These are phyloP conservation scores for Hygrophila difformis DNA, from an alignment of 257 asterid species.

Conservation along the genomic window DNA sequence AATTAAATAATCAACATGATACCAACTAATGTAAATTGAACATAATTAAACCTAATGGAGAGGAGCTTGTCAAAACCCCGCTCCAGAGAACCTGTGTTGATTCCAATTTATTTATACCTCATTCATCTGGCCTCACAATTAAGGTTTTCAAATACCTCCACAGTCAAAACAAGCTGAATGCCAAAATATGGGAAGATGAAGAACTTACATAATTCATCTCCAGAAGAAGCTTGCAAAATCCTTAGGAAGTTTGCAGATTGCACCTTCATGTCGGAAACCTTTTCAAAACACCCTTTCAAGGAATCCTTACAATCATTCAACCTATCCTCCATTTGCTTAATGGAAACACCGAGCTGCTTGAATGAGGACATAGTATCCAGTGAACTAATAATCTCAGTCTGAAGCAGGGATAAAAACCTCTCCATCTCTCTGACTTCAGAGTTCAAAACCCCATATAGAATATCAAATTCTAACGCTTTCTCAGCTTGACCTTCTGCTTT, in stretches of 20 bases:
- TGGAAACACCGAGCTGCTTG: constrained; percentile 31
- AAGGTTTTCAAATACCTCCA: not conserved
- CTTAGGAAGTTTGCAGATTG: constrained; percentile 22
- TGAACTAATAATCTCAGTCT: constrained; percentile 38
- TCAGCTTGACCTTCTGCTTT: constrained; percentile 27
- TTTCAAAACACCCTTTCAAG: constrained; percentile 49
- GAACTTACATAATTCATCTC: no score
- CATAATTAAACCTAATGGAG: constrained; percentile 4
- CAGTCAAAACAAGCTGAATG: constrained; percentile 1
- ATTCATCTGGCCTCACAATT: no score
- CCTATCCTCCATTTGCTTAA: constrained; percentile 47
- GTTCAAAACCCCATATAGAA: constrained; percentile 61
- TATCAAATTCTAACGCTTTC: constrained; percentile 70
- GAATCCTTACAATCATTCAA: constrained; percentile 50
- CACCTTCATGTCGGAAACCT: constrained; percentile 17
- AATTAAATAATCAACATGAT: constrained; percentile 7
- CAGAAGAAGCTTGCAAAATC: no score
- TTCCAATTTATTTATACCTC: no score
- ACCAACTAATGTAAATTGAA: constrained; percentile 6
- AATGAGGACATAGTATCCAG: constrained; percentile 30
- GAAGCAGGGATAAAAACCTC: constrained; percentile 30
- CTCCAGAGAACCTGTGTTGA: not conserved
- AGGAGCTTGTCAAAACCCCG: not conserved
- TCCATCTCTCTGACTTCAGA: constrained; percentile 63
- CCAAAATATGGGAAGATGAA: no score